Percentiles rank a stretch among this genome's conserved stretches.
phyloP scores from a whole-genome alignment of 768 basidiomycete genomes.

The Sistotremastrum niveocremeum region DNA sequence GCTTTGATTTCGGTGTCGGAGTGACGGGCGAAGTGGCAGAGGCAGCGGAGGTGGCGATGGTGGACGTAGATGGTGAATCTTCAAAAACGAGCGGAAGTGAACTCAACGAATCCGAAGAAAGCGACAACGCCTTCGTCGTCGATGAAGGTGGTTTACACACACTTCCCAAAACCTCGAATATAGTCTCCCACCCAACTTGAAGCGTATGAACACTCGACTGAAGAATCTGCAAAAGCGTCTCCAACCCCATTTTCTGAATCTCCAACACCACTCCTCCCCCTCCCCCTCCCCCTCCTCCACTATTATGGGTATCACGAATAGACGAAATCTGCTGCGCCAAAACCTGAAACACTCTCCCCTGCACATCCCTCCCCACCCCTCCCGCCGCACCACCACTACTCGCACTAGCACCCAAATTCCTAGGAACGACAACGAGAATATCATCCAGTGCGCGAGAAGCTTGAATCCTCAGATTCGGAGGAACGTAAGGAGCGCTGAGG shows the following conservation, averaged over 20 bases:
- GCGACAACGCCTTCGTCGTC: constrained; percentile 6
- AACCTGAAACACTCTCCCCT: constrained; percentile 74
- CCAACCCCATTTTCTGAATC: constrained; percentile 75
- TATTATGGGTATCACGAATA: constrained; percentile 29
- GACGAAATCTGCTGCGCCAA: constrained; percentile 58
- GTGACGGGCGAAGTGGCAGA: constrained; percentile 21
- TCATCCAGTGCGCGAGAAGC: constrained; percentile 82
- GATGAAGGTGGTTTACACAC: constrained; percentile 54
- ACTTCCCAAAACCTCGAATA: constrained; percentile 84
- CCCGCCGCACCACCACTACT: constrained; percentile 15
- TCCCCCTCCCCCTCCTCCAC: constrained; percentile 24
- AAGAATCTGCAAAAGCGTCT: constrained; percentile 80
- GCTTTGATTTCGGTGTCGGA: constrained; percentile 23
- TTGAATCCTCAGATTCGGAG: constrained; percentile 67
- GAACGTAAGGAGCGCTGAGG: constrained; percentile 54
- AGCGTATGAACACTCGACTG: constrained; percentile 87
- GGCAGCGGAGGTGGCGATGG: constrained; percentile 1
- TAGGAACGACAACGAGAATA: constrained; percentile 63
- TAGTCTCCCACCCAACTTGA: constrained; percentile 83
- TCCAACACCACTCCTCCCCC: constrained; percentile 46
- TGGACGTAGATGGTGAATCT: not conserved
- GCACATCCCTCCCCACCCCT: constrained; percentile 56
- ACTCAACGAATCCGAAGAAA: constrained; percentile 24
- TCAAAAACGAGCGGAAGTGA: constrained; percentile 15
- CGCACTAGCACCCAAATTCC: constrained; percentile 37